Evolutionary conservation across 2,329 filamentous ascomycete genomes (phyloP).

Genomic region (Helotiales sp.): DNA sequence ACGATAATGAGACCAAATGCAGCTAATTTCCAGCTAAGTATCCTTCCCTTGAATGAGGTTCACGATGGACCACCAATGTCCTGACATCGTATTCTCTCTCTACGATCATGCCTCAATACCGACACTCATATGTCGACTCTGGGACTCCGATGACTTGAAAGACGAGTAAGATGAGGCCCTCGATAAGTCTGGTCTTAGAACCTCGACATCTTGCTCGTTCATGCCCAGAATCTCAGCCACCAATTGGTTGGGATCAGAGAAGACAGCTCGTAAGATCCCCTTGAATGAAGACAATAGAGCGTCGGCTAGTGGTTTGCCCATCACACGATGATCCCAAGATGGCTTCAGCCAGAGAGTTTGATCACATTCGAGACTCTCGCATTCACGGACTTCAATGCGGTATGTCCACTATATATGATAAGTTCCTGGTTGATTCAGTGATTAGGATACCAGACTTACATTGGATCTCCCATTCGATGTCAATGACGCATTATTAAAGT

Average conservation of each 20-base stretch:
- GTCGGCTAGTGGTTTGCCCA: slow-evolving; percentile 2
- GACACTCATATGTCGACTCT: not conserved
- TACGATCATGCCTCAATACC: not conserved
- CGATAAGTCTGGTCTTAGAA: not conserved
- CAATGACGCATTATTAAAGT: slow-evolving; percentile 13
- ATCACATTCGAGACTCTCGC: slow-evolving; percentile 7
- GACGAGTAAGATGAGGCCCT: slow-evolving; percentile 4
- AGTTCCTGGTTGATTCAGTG: not conserved
- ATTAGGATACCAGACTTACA: not conserved
- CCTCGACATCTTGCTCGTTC: slow-evolving; percentile 10
- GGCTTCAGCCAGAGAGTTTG: slow-evolving; percentile 13
- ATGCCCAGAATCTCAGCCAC: slow-evolving; percentile 7
- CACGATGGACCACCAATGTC: not conserved
- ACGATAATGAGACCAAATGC: not conserved
- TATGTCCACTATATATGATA: slow-evolving; percentile 10
- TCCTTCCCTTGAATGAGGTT: not conserved
- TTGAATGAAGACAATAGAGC: slow-evolving; percentile 2
- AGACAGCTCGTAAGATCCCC: slow-evolving; percentile 1
- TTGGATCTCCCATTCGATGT: not conserved
- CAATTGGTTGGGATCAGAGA: not conserved
- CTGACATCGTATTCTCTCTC: not conserved
- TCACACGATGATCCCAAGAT: slow-evolving; percentile 4
- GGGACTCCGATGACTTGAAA: not conserved
- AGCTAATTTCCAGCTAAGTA: not conserved
- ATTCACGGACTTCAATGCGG: slow-evolving; percentile 16